A percentile compares a stretch with the other conserved stretches of the same genome.
These are phyloP conservation scores for Colletotrichum gigasporum DNA, from an alignment of 2,329 filamentous ascomycete genomes.

Conservation along the genomic window DNA sequence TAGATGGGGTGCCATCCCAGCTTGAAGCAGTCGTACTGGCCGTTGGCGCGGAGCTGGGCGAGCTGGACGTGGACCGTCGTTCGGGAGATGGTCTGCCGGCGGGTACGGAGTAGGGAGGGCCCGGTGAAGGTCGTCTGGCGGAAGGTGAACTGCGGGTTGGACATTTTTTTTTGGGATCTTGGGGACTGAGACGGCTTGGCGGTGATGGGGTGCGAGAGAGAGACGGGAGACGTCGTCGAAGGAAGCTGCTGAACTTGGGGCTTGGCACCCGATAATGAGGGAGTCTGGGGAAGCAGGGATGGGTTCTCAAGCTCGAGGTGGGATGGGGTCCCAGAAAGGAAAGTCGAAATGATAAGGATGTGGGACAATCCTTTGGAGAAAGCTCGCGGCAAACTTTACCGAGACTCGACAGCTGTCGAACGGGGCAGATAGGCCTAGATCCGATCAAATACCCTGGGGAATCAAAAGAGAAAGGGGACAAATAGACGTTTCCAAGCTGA, in stretches of 20 bases:
- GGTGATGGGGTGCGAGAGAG: background rate
- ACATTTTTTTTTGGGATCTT: constrained; percentile 33
- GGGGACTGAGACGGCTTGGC: background rate
- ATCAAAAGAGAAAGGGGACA: too few relatives aligned
- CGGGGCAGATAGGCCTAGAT: too few relatives aligned
- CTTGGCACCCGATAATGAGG: background rate
- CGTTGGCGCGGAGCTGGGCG: constrained; percentile 60
- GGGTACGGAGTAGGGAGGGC: constrained; percentile 44
- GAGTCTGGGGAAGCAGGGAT: constrained; percentile 1
- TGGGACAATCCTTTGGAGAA: background rate
- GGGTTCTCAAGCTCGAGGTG: background rate
- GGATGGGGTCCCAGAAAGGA: background rate
- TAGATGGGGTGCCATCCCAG: constrained; percentile 65
- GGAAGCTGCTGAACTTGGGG: background rate
- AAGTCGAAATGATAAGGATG: background rate
- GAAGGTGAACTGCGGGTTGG: constrained; percentile 48
- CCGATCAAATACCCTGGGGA: too few relatives aligned
- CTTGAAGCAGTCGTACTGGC: constrained; percentile 67
- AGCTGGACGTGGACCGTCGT: constrained; percentile 61
- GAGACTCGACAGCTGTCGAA: background rate
- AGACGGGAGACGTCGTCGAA: background rate
- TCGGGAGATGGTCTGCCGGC: constrained; percentile 43
- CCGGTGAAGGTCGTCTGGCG: constrained; percentile 46
- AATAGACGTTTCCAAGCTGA: too few relatives aligned
- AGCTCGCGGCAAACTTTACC: background rate